A percentile compares a stretch with the other conserved stretches of the same genome.
phyloP scores from a whole-genome alignment of 352 stramenopile species.

The Aphanomyces invadans region DNA sequence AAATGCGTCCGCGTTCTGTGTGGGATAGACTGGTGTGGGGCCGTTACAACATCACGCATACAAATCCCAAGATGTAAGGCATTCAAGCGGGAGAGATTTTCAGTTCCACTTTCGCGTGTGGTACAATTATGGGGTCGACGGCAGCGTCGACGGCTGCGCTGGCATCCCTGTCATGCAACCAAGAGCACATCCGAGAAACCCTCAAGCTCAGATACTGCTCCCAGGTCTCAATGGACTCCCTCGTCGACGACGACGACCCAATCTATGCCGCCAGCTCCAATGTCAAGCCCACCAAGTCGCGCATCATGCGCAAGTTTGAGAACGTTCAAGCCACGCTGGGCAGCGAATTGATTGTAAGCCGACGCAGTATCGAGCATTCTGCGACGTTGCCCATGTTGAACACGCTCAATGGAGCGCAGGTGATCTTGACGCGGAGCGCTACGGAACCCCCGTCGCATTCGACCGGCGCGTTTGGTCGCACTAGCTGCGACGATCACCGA shows the following conservation, averaged over 20 bases:
- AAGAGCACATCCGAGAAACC: conserved; percentile 1
- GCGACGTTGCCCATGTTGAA: conserved; percentile 22
- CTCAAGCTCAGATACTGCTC: conserved; percentile 16
- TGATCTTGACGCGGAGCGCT: neutral
- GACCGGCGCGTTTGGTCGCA: neutral
- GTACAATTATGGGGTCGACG: neutral
- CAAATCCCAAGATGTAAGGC: too few relatives aligned
- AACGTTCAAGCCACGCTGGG: conserved; percentile 22
- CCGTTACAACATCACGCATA: too few relatives aligned
- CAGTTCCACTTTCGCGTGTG: neutral
- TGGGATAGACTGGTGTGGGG: too few relatives aligned
- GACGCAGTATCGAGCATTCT: neutral
- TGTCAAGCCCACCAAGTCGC: neutral
- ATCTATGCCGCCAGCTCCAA: neutral
- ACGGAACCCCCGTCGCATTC: neutral
- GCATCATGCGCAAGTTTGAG: conserved; percentile 21
- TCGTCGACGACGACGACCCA: neutral
- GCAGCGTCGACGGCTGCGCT: neutral
- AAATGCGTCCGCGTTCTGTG: too few relatives aligned
- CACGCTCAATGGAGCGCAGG: conserved; percentile 16
- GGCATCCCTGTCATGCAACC: neutral
- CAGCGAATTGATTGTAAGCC: neutral
- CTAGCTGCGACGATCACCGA: neutral
- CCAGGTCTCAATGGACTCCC: neutral
- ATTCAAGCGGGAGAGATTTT: too few relatives aligned